phyloP scores from a whole-genome alignment of 768 basidiomycete genomes.

The Russula vinacea region DNA sequence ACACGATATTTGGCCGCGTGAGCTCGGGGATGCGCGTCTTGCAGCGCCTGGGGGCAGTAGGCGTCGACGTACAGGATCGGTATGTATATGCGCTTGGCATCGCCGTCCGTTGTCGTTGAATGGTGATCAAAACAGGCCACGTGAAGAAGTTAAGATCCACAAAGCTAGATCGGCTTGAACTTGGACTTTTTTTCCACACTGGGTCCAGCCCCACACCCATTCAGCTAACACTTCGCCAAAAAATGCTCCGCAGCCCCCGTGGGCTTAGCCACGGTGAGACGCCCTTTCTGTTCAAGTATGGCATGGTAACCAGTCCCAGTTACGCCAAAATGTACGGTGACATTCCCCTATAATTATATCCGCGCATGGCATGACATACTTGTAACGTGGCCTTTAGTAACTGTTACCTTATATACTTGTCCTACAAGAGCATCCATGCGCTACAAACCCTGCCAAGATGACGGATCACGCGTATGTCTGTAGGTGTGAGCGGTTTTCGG shows the following conservation, averaged over 20 bases:
- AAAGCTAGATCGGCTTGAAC: constrained; percentile 49
- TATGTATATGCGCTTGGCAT: constrained; percentile 38
- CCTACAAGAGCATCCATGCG: neutral
- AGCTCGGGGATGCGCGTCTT: constrained; percentile 88
- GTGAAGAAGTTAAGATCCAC: constrained; percentile 89
- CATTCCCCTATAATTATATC: neutral
- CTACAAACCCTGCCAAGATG: neutral
- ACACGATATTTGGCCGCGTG: constrained; percentile 90
- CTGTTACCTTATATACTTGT: neutral
- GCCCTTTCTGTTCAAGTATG: neutral
- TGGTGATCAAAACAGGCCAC: constrained; percentile 37
- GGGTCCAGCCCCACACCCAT: neutral
- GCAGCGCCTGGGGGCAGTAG: constrained; percentile 86
- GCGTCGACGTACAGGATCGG: constrained; percentile 86
- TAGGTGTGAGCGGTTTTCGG: neutral
- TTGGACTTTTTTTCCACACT: neutral
- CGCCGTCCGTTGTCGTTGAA: neutral
- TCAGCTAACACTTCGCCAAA: neutral
- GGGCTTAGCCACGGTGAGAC: neutral
- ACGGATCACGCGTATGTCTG: neutral
- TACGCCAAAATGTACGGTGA: neutral
- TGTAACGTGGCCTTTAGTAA: neutral
- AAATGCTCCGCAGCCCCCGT: neutral
- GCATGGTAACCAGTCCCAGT: neutral
- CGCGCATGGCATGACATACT: neutral